These are phyloP conservation scores for Scheffersomyces amazonensis DNA, from an alignment of 805 yeast genomes.

Conservation along the genomic window DNA sequence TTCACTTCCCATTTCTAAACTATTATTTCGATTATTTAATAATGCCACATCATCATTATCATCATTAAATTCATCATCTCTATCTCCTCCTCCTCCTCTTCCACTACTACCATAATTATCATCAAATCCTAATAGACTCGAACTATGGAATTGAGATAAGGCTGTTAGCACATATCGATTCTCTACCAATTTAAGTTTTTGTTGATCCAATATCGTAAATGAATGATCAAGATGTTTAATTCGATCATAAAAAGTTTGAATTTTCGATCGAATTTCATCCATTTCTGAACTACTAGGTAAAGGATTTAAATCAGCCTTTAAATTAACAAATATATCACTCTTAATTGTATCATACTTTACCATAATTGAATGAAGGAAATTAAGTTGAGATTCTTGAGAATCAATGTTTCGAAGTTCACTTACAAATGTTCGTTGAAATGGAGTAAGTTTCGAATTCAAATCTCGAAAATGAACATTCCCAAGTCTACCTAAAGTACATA, in stretches of 20 bases:
- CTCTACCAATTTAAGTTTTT: conserved; percentile 24
- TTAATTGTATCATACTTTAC: conserved; percentile 23
- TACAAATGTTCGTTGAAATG: conserved; percentile 46
- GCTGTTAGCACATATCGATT: conserved; percentile 33
- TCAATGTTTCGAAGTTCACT: conserved; percentile 39
- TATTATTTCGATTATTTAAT: conserved; percentile 19
- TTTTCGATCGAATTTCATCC: conserved; percentile 26
- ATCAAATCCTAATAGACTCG: conserved; percentile 10
- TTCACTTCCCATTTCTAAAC: conserved; percentile 21
- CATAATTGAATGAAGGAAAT: conserved; percentile 26
- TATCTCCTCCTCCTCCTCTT: not conserved
- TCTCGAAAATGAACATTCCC: conserved; percentile 45
- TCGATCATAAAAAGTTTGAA: conserved; percentile 23
- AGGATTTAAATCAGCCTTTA: conserved; percentile 56
- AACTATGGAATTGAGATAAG: conserved; percentile 30
- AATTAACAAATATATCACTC: conserved; percentile 21
- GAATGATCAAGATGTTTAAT: conserved; percentile 38
- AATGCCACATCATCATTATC: conserved; percentile 28
- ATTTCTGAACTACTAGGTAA: conserved; percentile 33
- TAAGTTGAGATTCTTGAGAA: conserved; percentile 26
- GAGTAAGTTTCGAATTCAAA: conserved; percentile 45
- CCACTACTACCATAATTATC: not conserved
- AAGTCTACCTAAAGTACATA: conserved; percentile 32
- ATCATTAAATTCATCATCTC: conserved; percentile 15
- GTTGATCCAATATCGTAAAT: conserved; percentile 21